These are phyloP conservation scores for Coprinopsis sp. DNA, from an alignment of 768 basidiomycete genomes.

Conservation along the genomic window DNA sequence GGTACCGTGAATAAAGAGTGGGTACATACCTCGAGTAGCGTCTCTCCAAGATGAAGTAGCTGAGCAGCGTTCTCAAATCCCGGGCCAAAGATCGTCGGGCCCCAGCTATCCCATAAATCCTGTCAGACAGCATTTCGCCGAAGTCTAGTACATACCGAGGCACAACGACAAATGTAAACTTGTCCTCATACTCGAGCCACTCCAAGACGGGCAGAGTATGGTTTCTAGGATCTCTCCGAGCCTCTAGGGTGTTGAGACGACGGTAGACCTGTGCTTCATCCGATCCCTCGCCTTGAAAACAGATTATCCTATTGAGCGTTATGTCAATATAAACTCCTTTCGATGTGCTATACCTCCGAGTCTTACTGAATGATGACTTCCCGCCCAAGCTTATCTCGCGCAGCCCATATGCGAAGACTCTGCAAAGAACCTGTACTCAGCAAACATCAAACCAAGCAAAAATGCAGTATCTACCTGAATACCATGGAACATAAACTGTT, in stretches of 20 bases:
- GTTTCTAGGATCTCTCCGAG: conserved; percentile 11
- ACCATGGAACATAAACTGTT: not conserved
- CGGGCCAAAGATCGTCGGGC: not conserved
- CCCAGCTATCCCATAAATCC: not conserved
- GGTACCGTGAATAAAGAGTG: no score
- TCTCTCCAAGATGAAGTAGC: not conserved
- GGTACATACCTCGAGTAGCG: not conserved
- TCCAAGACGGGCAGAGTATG: conserved; percentile 13
- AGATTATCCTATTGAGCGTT: not conserved
- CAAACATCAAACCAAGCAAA: not conserved
- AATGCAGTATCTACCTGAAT: not conserved
- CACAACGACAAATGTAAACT: conserved; percentile 13
- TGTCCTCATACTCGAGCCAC: conserved; percentile 9
- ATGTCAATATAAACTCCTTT: not conserved
- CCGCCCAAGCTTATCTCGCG: conserved; percentile 9
- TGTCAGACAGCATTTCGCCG: not conserved
- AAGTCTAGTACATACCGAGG: conserved; percentile 9
- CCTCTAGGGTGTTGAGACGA: conserved; percentile 4
- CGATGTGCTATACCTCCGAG: not conserved
- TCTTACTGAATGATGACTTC: conserved; percentile 15
- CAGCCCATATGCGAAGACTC: conserved; percentile 9
- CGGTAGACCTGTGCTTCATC: not conserved
- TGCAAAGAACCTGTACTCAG: not conserved
- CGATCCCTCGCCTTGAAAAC: not conserved
- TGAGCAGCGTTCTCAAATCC: not conserved